These are phyloP conservation scores for Gossypium anomalum DNA, from an alignment of 345 rosid species.

Conservation along the genomic window DNA sequence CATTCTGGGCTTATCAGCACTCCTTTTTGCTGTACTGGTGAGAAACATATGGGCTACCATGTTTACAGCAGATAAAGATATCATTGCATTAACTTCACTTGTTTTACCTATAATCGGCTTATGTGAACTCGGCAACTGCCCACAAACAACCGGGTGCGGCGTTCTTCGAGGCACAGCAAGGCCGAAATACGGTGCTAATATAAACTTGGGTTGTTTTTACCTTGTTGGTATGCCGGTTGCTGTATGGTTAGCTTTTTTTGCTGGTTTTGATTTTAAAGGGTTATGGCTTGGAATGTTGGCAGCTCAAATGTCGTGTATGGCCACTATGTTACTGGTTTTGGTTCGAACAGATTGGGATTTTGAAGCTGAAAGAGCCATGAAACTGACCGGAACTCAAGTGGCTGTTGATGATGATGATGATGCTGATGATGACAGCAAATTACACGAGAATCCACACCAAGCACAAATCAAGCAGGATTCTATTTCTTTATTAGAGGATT, in stretches of 20 bases:
- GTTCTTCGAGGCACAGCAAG: slow-evolving; percentile 73
- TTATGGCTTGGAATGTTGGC: slow-evolving; percentile 72
- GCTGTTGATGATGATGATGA: slow-evolving; percentile 23
- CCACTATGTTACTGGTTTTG: slow-evolving; percentile 59
- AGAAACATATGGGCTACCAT: slow-evolving; percentile 60
- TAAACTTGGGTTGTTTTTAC: slow-evolving; percentile 67
- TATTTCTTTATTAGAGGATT: slow-evolving; percentile 20
- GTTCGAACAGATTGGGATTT: slow-evolving; percentile 51
- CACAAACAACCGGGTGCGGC: slow-evolving; percentile 76
- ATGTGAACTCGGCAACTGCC: slow-evolving; percentile 79
- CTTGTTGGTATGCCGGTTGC: slow-evolving; percentile 67
- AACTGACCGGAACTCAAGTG: slow-evolving; percentile 34
- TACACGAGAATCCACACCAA: slow-evolving; percentile 20
- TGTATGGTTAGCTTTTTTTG: slow-evolving; percentile 41
- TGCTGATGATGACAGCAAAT: slow-evolving; percentile 24
- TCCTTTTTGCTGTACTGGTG: slow-evolving; percentile 38
- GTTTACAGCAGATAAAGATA: slow-evolving; percentile 60
- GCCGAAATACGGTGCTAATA: slow-evolving; percentile 67
- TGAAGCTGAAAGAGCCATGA: slow-evolving; percentile 48
- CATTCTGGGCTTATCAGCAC: slow-evolving; percentile 49
- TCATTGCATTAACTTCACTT: slow-evolving; percentile 43
- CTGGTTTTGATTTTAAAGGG: slow-evolving; percentile 55
- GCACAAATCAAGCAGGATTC: slow-evolving; percentile 41
- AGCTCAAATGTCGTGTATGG: slow-evolving; percentile 57
- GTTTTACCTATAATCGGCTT: slow-evolving; percentile 68